phyloP scores from a whole-genome alignment of 2,329 filamentous ascomycete species.

The Coniochaeta sp. region DNA sequence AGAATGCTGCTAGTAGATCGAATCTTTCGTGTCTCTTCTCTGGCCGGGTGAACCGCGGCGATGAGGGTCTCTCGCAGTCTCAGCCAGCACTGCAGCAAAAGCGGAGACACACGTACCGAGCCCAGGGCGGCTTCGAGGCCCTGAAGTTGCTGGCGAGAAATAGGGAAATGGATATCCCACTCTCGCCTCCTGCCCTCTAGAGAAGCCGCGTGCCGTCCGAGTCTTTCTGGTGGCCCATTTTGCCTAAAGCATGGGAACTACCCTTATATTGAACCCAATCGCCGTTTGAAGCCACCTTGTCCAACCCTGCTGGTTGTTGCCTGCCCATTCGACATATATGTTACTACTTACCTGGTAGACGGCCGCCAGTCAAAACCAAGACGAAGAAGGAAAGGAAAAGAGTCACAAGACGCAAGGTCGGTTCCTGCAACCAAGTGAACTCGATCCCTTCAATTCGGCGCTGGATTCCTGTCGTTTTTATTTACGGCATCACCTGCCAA shows the following conservation, averaged over 20 bases:
- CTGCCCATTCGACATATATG: neutral
- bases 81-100: neutral
- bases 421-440: neutral
- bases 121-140: neutral
- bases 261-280: constrained; percentile 3
- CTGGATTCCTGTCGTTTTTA: neutral
- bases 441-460: neutral
- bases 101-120: neutral
- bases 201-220: neutral
- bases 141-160: neutral
- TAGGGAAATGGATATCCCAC: neutral
- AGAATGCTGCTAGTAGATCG: too few relatives aligned
- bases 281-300: neutral
- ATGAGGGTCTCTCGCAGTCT: neutral
- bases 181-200: neutral
- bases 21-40: neutral
- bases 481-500: neutral
- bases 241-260: constrained; percentile 1
- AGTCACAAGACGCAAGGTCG: neutral
- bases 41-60: neutral
- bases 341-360: neutral
- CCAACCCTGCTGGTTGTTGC: neutral
- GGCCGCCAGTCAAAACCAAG: neutral
- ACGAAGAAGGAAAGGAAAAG: neutral
- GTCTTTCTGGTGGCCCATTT: neutral